phyloP scores from a whole-genome alignment of 148 eudicot species.

The Nepenthes gracilis region DNA sequence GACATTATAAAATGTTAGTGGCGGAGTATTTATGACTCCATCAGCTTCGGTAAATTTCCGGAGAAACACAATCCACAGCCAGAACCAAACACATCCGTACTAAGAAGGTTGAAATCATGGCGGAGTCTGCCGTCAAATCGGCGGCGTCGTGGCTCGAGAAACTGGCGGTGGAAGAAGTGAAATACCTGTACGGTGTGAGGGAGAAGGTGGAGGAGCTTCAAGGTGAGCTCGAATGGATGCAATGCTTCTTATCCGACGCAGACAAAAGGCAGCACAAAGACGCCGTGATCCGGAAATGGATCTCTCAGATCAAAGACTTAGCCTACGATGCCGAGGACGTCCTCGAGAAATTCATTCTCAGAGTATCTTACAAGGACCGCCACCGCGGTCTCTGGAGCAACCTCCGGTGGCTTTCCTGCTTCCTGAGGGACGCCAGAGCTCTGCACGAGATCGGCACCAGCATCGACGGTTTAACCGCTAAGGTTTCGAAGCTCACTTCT shows the following conservation, averaged over 20 bases:
- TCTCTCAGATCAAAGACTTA: slow-evolving; percentile 17
- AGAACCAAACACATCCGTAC: too few relatives aligned
- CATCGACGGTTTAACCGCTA: slow-evolving; percentile 2
- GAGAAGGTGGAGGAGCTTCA: slow-evolving; percentile 5
- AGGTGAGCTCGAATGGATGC: slow-evolving; percentile 5
- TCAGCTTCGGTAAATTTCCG: too few relatives aligned
- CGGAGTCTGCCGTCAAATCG: too few relatives aligned
- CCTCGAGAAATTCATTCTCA: slow-evolving; percentile 10
- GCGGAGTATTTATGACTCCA: too few relatives aligned
- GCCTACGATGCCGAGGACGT: slow-evolving; percentile 23
- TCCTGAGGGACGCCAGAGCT: not conserved
- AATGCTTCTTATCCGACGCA: slow-evolving; percentile 5
- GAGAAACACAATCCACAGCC: too few relatives aligned
- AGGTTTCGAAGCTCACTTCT: slow-evolving; percentile 6
- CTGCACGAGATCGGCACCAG: slow-evolving; percentile 2
- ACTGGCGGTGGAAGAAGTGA: slow-evolving; percentile 1
- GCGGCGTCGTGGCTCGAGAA: too few relatives aligned
- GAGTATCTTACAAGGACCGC: not conserved
- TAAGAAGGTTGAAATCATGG: too few relatives aligned
- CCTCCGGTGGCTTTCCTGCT: slow-evolving; percentile 8
- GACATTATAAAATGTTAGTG: too few relatives aligned
- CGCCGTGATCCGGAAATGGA: slow-evolving; percentile 16
- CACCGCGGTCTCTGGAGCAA: not conserved
- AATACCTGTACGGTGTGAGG: slow-evolving; percentile 1
- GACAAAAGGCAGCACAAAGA: slow-evolving; percentile 6